These are phyloP conservation scores for Centella asiatica DNA, from an alignment of 129 eudicot species.

Conservation along the genomic window DNA sequence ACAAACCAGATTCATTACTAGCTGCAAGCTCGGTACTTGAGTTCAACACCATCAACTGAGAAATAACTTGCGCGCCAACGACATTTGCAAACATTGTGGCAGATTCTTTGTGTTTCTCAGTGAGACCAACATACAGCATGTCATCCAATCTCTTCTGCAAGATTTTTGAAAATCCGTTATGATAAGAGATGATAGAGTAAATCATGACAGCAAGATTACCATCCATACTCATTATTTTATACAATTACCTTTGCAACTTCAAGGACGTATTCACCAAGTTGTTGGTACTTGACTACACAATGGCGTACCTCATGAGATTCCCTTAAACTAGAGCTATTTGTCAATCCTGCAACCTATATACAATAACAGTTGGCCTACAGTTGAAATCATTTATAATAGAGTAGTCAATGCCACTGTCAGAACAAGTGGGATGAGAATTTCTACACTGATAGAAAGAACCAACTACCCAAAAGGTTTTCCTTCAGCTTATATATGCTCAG, in stretches of 20 bases:
- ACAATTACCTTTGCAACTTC: slow-evolving; percentile 84
- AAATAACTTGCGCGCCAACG: slow-evolving; percentile 86
- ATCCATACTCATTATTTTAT: slow-evolving; percentile 2
- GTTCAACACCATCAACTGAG: slow-evolving; percentile 39
- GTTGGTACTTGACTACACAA: slow-evolving; percentile 64
- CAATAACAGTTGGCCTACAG: slow-evolving; percentile 10
- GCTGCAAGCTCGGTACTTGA: slow-evolving; percentile 21
- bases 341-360: slow-evolving; percentile 74
- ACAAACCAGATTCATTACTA: slow-evolving; percentile 39
- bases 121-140: slow-evolving; percentile 93
- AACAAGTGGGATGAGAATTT: background rate
- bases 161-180: slow-evolving; percentile 33
- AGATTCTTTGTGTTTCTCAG: slow-evolving; percentile 84
- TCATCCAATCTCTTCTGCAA: slow-evolving; percentile 86
- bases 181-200: slow-evolving; percentile 13
- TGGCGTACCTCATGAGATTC: slow-evolving; percentile 77
- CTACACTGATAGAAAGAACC: too few species aligned
- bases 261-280: slow-evolving; percentile 76
- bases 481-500: too few species aligned
- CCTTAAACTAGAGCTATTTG: slow-evolving; percentile 64
- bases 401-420: background rate
- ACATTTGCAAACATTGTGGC: slow-evolving; percentile 83
- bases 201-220: background rate
- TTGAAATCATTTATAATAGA: background rate
- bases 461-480: too few species aligned